Base-by-base conservation (phyloP, 1,139 yeast species). In the Hyphopichia buzzinii region DNA sequence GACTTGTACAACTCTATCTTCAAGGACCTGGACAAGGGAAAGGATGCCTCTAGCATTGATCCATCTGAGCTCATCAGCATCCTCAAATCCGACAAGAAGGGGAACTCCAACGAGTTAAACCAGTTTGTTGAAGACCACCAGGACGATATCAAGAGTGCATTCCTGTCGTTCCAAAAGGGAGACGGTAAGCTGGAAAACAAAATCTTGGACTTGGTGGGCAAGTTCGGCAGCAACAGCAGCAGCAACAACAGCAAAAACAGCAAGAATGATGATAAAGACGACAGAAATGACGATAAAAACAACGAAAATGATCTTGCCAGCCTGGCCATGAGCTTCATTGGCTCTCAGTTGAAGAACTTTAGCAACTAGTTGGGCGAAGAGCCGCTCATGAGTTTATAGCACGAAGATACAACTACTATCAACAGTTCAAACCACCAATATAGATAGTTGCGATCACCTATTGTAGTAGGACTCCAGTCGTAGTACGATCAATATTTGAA, bases 71-170 rank as follows among this genome's bases (percentile, higher is more conserved):
- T 30, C 14, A 25, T 30, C n/a, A 17, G 23, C 8, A 12, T 13
- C 8, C 17, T 30, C 11, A 30, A 30, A 17, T 21, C 14, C 8
- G 15, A 15, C 7, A 17, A 30, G 6, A 30, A 22, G 21, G 32
- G 32, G 12, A 30, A 30, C 15, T 30, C 32, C 8, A 25, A 30
- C 8, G 15, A 30, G 12, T 30, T 30, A 8, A 22, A 30, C 16
- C 12, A 12, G 8, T 30, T 30, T 22, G 32, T 30, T 8, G 4
- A 15, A 6, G 19, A 21, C 3, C 32, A 30, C 23, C 32, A 30
- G 19, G 26, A 22, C 23, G 32, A 30, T 22, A 30, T 30, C 17
- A 22, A 21, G 19, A 30, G 10, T 10, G 23, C 10, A 10, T 19
- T 19, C 23, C 23, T 19, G 23, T 19, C 23, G 23, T 19, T 19